Percentiles rank a stretch among this genome's conserved stretches.
phyloP scores from a whole-genome alignment of 1,139 yeast species.

The Yamadazyma friedrichii region DNA sequence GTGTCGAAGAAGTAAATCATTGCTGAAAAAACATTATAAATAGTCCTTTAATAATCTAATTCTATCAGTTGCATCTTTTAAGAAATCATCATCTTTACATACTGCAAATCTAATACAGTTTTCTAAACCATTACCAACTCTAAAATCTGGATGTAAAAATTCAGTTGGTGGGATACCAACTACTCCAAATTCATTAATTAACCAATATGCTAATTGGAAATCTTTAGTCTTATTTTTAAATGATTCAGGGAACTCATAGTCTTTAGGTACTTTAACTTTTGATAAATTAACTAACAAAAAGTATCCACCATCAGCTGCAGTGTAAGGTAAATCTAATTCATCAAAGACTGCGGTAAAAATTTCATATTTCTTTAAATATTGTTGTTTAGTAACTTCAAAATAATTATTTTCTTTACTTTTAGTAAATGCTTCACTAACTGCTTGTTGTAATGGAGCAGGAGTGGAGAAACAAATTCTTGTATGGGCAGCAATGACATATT shows the following conservation, averaged over 20 bases:
- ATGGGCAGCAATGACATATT: constrained; percentile 85
- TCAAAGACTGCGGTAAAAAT: constrained; percentile 77
- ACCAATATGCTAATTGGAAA: constrained; percentile 88
- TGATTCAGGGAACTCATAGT: constrained; percentile 73
- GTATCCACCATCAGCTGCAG: constrained; percentile 90
- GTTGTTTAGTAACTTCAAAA: constrained; percentile 64
- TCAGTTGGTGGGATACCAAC: constrained; percentile 97
- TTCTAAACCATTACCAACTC: constrained; percentile 74
- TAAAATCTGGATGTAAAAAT: constrained; percentile 60
- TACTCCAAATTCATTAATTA: constrained; percentile 87
- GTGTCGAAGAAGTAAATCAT: too few relatives aligned
- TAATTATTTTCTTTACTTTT: constrained; percentile 62
- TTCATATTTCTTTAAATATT: constrained; percentile 68
- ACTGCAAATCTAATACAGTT: constrained; percentile 91
- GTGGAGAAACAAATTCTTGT: constrained; percentile 88
- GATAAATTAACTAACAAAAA: constrained; percentile 85
- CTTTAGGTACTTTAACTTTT: constrained; percentile 74
- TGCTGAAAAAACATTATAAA: constrained; percentile 22
- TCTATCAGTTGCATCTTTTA: constrained; percentile 79
- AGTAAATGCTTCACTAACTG: constrained; percentile 73
- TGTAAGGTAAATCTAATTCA: constrained; percentile 83
- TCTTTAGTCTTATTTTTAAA: constrained; percentile 67
- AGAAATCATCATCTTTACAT: constrained; percentile 82
- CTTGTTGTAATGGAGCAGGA: constrained; percentile 94
- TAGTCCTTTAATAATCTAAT: constrained; percentile 68